Evolutionary conservation across 148 eudicot genomes (phyloP).

Genomic region (Silene uniflora): DNA sequence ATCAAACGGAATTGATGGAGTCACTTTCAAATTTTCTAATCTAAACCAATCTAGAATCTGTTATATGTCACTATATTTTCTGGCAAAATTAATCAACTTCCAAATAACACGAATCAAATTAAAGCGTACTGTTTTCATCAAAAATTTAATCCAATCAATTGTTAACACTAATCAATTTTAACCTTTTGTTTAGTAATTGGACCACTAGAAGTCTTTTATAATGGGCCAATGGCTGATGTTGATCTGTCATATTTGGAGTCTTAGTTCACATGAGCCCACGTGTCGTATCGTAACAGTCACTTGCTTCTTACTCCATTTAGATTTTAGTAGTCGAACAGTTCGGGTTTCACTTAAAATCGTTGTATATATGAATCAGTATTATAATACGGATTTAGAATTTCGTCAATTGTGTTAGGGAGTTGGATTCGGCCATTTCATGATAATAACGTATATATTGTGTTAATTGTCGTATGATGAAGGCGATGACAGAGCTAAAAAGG

Average conservation of each 20-base stretch:
- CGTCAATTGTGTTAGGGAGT: too few species aligned
- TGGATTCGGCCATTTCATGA: too few species aligned
- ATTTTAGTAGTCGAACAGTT: too few species aligned
- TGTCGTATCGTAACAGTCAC: not conserved
- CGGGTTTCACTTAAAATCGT: too few species aligned
- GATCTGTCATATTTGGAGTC: slow-evolving; percentile 7
- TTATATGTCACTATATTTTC: slow-evolving; percentile 2
- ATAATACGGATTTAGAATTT: too few species aligned
- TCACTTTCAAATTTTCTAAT: not conserved
- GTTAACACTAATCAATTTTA: not conserved
- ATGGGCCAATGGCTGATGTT: slow-evolving; percentile 2
- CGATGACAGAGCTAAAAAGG: too few species aligned
- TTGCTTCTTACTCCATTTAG: too few species aligned
- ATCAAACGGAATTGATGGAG: not conserved
- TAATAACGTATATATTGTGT: too few species aligned
- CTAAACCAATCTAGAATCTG: not conserved
- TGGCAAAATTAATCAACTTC: not conserved
- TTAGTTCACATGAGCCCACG: slow-evolving; percentile 26
- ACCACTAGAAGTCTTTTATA: not conserved
- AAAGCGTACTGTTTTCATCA: not conserved
- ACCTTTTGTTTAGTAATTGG: not conserved
- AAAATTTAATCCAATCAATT: not conserved
- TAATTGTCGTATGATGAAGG: too few species aligned
- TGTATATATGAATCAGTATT: too few species aligned
- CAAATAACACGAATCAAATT: not conserved